Evolutionary conservation across 2,329 filamentous ascomycete species (phyloP), one percentile per base, ranked within the genome.

Genomic region (Cordyceps pruinosa): DNA sequence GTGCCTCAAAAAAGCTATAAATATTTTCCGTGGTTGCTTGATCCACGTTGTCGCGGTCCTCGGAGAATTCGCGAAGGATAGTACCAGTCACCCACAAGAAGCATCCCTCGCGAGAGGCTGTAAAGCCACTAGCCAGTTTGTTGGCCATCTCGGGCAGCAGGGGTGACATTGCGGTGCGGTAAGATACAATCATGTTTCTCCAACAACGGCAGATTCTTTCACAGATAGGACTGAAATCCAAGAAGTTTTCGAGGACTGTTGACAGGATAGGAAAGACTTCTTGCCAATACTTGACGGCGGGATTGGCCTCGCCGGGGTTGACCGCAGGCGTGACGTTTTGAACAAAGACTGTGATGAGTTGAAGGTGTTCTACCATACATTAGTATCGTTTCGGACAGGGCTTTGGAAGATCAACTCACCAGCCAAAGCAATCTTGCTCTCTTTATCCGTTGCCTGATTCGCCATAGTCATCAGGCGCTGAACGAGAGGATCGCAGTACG

Each of bases 21-120:
- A 99, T 95, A 62, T 88, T 88, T 56, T 90, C 85, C 17, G 89
- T 89, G 6, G 90, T 95, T n/a, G 82, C 77, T 51, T 86, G 81
- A 56, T 93, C 87, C 21, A 97, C 89, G 60, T 89, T 84, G 64
- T 96, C 91, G 42, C 89, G 84, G 42, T 93, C 91, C 65, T 96
- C 90, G 0, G 90, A 94, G 68, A 97, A 99, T 70, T 99, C 94
- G 59, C 94, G 88, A 30, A 99, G 82, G 61, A 99, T 95, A 9
- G 93, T 90, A 62, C 92, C 89, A 2, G 93, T 97, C 1, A 94
- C 93, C 94, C 94, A 99, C n/a, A 99, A 79, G 79, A 99, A 99
- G 70, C 93, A 97, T 13, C 94, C 94, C 72, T 99, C 93, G 60
- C 86, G 84, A 12, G 93, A 97, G 19, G 83, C 81, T 56, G 88